Conservation (phyloP, 768 basidiomycete species). For the Psilocybe cubensis region DNA sequence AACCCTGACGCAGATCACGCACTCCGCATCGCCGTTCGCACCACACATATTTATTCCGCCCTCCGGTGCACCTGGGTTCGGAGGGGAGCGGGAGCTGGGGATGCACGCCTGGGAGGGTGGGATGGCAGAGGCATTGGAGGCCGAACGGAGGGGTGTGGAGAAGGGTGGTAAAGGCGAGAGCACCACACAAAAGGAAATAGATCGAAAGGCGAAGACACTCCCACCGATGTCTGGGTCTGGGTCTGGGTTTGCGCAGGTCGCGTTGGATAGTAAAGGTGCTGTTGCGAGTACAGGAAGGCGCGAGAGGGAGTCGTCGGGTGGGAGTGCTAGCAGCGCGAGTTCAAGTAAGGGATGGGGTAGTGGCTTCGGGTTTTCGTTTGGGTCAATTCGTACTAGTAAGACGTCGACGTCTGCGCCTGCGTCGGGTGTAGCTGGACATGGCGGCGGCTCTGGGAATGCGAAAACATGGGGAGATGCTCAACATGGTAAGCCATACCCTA, state of each 20-base stretch:
- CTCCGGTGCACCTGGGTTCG: slow-evolving; percentile 79
- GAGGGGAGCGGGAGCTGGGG: slow-evolving; percentile 62
- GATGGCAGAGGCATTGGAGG: slow-evolving; percentile 50
- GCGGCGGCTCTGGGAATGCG: too few relatives aligned
- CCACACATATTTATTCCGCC: slow-evolving; percentile 47
- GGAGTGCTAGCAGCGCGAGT: background rate
- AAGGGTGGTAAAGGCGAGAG: too few relatives aligned
- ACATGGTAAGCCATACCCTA: too few relatives aligned
- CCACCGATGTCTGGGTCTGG: too few relatives aligned
- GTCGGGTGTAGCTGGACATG: too few relatives aligned
- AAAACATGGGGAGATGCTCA: too few relatives aligned
- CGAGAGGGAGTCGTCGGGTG: background rate
- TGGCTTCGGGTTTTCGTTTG: slow-evolving; percentile 22
- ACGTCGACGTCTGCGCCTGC: slow-evolving; percentile 4
- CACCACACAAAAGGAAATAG: background rate
- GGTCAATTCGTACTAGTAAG: slow-evolving; percentile 14
- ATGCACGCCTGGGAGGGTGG: slow-evolving; percentile 75
- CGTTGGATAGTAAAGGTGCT: too few relatives aligned
- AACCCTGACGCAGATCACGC: slow-evolving; percentile 18
- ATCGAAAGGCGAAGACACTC: slow-evolving; percentile 8
- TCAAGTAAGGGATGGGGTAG: slow-evolving; percentile 21
- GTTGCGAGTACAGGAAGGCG: too few relatives aligned
- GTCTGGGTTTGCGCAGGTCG: too few relatives aligned
- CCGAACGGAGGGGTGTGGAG: slow-evolving; percentile 39
- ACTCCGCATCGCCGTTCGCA: slow-evolving; percentile 41